Percentiles rank a stretch among this genome's conserved stretches.
These are phyloP conservation scores for Starmerella geochares DNA, from an alignment of 805 yeast species.

Conservation along the genomic window DNA sequence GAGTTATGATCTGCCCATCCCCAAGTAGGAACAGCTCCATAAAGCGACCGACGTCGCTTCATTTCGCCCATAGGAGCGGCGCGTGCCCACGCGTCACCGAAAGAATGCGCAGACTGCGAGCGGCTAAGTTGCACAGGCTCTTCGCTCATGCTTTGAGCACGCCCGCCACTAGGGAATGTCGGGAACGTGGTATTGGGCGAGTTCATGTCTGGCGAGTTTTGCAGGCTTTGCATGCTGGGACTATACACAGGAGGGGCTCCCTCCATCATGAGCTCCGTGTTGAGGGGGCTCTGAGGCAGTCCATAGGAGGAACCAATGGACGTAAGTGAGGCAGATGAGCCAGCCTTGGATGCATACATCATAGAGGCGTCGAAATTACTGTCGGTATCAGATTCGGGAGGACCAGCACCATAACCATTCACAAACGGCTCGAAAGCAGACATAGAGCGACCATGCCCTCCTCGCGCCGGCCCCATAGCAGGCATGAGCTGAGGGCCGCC, in stretches of 20 bases:
- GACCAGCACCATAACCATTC: neutral
- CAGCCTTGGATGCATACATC: neutral
- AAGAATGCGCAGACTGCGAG: constrained; percentile 9
- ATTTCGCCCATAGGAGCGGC: constrained; percentile 4
- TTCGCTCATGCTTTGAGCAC: neutral
- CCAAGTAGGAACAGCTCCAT: constrained; percentile 16
- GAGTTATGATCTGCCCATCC: constrained; percentile 1
- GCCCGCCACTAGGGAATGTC: neutral
- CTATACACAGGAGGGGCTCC: constrained; percentile 3
- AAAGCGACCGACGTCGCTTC: constrained; percentile 20
- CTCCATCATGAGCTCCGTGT: neutral
- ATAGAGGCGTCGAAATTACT: neutral
- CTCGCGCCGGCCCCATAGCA: neutral
- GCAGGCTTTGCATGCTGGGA: constrained; percentile 7
- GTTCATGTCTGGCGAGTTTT: constrained; percentile 11
- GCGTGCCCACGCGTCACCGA: constrained; percentile 1
- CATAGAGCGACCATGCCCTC: constrained; percentile 3
- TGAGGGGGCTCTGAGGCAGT: constrained; percentile 11
- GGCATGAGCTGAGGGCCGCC: constrained; percentile 9
- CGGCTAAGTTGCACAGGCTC: constrained; percentile 13
- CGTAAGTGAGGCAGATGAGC: constrained; percentile 8
- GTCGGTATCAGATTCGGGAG: neutral
- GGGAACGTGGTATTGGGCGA: constrained; percentile 3
- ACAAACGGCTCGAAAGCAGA: constrained; percentile 2
- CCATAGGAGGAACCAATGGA: constrained; percentile 11